Conservation (phyloP, 495 filamentous ascomycete genomes). For the Daldinia concentrica region DNA sequence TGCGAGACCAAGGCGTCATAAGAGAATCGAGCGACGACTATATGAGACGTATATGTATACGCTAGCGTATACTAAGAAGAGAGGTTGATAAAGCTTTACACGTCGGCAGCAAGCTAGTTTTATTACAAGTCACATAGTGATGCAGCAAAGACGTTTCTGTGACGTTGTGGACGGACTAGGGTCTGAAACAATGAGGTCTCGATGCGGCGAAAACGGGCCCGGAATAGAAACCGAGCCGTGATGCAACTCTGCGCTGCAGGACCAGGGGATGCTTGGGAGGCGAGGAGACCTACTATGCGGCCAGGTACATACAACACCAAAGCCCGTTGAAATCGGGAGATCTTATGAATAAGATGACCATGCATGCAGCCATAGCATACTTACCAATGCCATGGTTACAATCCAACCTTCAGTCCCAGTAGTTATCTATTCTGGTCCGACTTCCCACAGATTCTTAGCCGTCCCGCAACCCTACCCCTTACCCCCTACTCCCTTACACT, state of each 20-base stretch:
- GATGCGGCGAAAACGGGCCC: slow-evolving; percentile 41
- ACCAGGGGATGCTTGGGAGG: slow-evolving; percentile 29
- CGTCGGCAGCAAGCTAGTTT: slow-evolving; percentile 4
- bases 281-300: slow-evolving; percentile 41
- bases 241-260: slow-evolving; percentile 43
- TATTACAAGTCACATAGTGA: slow-evolving; percentile 22
- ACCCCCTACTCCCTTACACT: background rate
- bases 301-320: slow-evolving; percentile 40
- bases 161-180: slow-evolving; percentile 34
- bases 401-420: slow-evolving; percentile 2
- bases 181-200: slow-evolving; percentile 39
- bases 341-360: slow-evolving; percentile 25
- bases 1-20: background rate
- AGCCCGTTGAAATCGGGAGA: slow-evolving; percentile 21
- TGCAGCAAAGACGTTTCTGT: slow-evolving; percentile 23
- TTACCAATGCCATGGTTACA: slow-evolving; percentile 39
- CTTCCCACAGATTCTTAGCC: slow-evolving; percentile 4
- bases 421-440: slow-evolving; percentile 17
- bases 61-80: too few relatives aligned
- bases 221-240: slow-evolving; percentile 37
- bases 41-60: background rate
- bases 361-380: slow-evolving; percentile 34
- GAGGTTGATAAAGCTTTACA: slow-evolving; percentile 12
- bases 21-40: background rate
- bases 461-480: background rate